phyloP scores from a whole-genome alignment of 805 yeast species.

The Lipomyces starkeyi region DNA sequence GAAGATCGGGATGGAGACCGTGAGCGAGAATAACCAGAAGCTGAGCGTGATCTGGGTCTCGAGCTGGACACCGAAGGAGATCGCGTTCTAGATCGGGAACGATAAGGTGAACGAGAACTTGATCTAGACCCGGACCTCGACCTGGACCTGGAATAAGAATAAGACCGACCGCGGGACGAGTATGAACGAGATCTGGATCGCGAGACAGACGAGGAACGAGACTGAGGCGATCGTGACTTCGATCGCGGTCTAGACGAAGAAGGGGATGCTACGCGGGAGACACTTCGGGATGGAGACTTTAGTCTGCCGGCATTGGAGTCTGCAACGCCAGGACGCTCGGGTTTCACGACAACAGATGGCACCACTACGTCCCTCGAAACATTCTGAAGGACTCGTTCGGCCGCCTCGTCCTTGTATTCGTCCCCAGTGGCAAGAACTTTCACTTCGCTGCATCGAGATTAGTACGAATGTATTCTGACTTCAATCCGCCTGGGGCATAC shows the following conservation, averaged over 20 bases:
- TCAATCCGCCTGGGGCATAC: background rate
- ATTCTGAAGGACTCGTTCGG: background rate
- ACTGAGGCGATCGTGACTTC: background rate
- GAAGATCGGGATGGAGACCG: conserved; percentile 14
- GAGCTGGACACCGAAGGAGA: background rate
- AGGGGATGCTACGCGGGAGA: background rate
- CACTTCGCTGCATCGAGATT: background rate
- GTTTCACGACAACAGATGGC: background rate
- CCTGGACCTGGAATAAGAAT: background rate
- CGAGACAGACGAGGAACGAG: background rate
- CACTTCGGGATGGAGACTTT: background rate
- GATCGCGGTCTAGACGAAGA: background rate
- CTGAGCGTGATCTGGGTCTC: background rate
- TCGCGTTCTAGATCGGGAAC: background rate
- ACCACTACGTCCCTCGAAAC: background rate
- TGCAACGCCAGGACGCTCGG: background rate
- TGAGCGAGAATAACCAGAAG: conserved; percentile 7
- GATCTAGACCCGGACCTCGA: background rate
- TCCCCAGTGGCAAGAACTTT: conserved; percentile 2
- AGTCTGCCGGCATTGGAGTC: background rate
- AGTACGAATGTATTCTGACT: background rate
- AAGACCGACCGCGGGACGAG: conserved; percentile 2
- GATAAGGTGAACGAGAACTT: background rate
- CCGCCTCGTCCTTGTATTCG: background rate
- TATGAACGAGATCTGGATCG: conserved; percentile 5